phyloP scores from a whole-genome alignment of 768 basidiomycete species.

The Mycena floridula region DNA sequence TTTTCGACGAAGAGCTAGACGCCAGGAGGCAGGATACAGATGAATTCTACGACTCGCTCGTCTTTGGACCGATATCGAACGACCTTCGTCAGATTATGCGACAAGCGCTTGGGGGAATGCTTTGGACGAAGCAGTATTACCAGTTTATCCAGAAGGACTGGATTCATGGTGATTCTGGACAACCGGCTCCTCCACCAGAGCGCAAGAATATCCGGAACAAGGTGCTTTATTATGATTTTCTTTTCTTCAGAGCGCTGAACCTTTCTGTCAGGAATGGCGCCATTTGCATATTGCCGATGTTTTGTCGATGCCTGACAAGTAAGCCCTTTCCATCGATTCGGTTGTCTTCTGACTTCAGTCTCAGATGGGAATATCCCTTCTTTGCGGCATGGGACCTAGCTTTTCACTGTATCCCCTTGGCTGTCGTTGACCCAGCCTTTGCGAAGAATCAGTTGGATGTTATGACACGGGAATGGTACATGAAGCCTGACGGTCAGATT shows the following conservation, averaged over 20 bases:
- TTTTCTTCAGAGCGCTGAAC: not conserved
- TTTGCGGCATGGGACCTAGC: conserved; percentile 98
- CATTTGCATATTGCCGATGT: conserved; percentile 95
- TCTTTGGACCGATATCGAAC: conserved; percentile 80
- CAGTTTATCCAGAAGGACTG: conserved; percentile 95
- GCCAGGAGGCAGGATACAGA: conserved; percentile 90
- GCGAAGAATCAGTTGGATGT: conserved; percentile 97
- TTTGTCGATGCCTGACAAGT: conserved; percentile 99
- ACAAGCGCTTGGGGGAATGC: conserved; percentile 93
- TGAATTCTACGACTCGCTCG: conserved; percentile 86
- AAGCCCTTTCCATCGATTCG: conserved; percentile 12
- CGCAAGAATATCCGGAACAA: conserved; percentile 80
- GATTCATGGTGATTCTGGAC: conserved; percentile 92
- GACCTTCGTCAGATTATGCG: conserved; percentile 95
- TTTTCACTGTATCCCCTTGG: conserved; percentile 98
- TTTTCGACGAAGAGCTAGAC: conserved; percentile 86
- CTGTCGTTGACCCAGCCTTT: conserved; percentile 90
- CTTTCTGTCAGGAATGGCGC: conserved; percentile 70
- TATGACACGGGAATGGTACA: conserved; percentile 97
- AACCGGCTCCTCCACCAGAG: conserved; percentile 89
- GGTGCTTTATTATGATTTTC: conserved; percentile 32
- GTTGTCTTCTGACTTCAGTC: not conserved
- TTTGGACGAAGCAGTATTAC: conserved; percentile 99
- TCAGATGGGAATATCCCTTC: conserved; percentile 97
- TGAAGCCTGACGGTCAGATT: conserved; percentile 98